Conservation (phyloP, 2,329 filamentous ascomycete genomes). For the Talaromyces rugulosus region DNA sequence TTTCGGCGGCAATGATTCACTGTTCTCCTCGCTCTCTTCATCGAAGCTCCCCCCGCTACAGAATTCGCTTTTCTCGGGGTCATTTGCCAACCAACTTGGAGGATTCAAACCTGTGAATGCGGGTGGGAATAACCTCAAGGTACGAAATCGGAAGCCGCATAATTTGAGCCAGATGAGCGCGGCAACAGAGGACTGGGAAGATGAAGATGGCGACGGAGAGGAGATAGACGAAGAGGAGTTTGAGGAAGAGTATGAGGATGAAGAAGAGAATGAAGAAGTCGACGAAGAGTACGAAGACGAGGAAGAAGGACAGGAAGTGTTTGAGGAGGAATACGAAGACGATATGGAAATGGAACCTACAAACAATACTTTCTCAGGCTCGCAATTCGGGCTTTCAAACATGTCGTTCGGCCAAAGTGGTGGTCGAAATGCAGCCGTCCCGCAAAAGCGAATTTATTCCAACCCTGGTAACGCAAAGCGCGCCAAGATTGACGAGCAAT, state of each 20-base stretch:
- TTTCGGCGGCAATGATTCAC: conserved; percentile 32
- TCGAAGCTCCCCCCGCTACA: conserved; percentile 27
- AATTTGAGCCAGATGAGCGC: conserved; percentile 13
- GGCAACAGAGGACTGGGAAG: conserved; percentile 12
- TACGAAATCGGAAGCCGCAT: conserved; percentile 11
- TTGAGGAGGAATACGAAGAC: conserved; percentile 35
- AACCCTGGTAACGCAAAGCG: conserved; percentile 40
- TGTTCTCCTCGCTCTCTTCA: conserved; percentile 34
- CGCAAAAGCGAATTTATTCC: conserved; percentile 37
- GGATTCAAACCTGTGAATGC: conserved; percentile 26
- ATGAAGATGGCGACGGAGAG: conserved; percentile 7
- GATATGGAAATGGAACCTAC: conserved; percentile 24
- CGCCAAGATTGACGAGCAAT: conserved; percentile 38
- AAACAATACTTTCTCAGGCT: conserved; percentile 9
- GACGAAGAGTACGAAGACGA: conserved; percentile 20
- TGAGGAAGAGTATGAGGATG: conserved; percentile 6
- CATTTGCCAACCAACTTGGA: conserved; percentile 22
- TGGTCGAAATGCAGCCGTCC: background rate
- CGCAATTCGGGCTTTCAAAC: conserved; percentile 28
- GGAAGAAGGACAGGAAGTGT: conserved; percentile 13
- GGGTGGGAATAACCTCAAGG: conserved; percentile 11
- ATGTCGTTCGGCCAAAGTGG: conserved; percentile 25
- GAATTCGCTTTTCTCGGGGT: conserved; percentile 20
- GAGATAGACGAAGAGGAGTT: conserved; percentile 4
- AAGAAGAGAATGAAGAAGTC: conserved; percentile 16